Base-by-base conservation (phyloP, 1,284 basidiomycete species). In the Leucocoprinus gongylophorus region DNA sequence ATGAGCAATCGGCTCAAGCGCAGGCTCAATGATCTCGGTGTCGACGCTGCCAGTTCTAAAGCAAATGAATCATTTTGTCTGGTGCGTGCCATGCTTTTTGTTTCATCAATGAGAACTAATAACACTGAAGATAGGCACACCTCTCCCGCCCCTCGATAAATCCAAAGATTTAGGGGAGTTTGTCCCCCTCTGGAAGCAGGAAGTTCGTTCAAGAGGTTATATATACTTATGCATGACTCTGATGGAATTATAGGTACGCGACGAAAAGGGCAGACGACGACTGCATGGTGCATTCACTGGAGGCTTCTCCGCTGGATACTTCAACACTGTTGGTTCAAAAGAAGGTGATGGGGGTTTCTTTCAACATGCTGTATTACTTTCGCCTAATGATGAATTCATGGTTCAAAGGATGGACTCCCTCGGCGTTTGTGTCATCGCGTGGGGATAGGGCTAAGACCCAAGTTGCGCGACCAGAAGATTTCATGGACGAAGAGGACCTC, bases 401-500 rank as follows among this genome's bases (percentile, higher is more conserved):
- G 9, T 33, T 59, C 13, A 18, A 40, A 93, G 95, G 97, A 80
- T 99, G 95, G 95, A 71, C 90, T 3, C 95, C 95, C 0, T 78
- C 86, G 9, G 88, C 90, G 2, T 99, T 98, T 66, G 84, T 91
- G 18, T 95, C 92, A 0, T 95, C 91, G 9, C 79, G 91, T 18
- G 69, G 69, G 15, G 85, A 89, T 40, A 79, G 91, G 32, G 82
- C 85, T 23, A 85, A 84, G 61, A 67, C 78, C 57, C 78, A 78
- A 60, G 65, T 66, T 0, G 69, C 74, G 15, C 77, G 80, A 10
- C 83, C 88, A 0, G 91, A 97, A 64, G 95, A 98, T 66, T 98
- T 93, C 66, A 99, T 99, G 95, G 95, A 99, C 69, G 95, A 97
- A 41, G 97, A 99, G 69, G 95, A 97, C 67, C 71, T 95, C n/a